phyloP scores from a whole-genome alignment of 2,329 filamentous ascomycete genomes.

The Ceratocystis papillata region DNA sequence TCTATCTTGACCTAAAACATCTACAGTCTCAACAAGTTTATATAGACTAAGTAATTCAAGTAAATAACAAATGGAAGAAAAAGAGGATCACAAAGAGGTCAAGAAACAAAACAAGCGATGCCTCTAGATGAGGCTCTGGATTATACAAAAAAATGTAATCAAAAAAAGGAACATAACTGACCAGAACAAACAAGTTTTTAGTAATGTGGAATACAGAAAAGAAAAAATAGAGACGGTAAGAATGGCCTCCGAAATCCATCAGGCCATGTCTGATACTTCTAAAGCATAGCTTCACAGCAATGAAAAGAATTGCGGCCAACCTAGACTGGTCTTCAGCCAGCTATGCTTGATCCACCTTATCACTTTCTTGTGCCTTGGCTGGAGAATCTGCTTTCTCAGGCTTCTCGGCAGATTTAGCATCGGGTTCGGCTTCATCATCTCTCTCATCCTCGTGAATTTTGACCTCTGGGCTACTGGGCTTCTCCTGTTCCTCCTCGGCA shows the following conservation, averaged over 20 bases:
- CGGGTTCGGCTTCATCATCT: conserved; percentile 22
- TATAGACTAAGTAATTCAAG: too few relatives aligned
- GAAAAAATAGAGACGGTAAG: not conserved
- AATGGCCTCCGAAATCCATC: not conserved
- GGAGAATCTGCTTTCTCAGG: not conserved
- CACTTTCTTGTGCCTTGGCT: conserved; percentile 11
- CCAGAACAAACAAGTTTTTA: too few relatives aligned
- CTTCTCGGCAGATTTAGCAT: not conserved
- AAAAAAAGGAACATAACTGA: not conserved
- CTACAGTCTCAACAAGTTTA: too few relatives aligned
- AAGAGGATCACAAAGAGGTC: too few relatives aligned
- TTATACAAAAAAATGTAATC: not conserved
- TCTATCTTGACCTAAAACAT: too few relatives aligned
- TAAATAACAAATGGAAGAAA: too few relatives aligned
- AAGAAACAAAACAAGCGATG: too few relatives aligned
- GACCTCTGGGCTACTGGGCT: not conserved
- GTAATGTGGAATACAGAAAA: not conserved
- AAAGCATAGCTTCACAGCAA: not conserved
- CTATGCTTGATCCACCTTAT: conserved; percentile 15
- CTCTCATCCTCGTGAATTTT: conserved; percentile 19
- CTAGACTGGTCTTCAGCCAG: not conserved
- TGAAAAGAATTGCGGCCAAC: not conserved
- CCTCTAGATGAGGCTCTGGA: too few relatives aligned
- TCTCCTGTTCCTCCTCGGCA: conserved; percentile 20
- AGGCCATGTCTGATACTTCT: not conserved